Evolutionary conservation across 108 stramenopile genomes (phyloP).

Genomic region (Cyclotella distinguenda): DNA sequence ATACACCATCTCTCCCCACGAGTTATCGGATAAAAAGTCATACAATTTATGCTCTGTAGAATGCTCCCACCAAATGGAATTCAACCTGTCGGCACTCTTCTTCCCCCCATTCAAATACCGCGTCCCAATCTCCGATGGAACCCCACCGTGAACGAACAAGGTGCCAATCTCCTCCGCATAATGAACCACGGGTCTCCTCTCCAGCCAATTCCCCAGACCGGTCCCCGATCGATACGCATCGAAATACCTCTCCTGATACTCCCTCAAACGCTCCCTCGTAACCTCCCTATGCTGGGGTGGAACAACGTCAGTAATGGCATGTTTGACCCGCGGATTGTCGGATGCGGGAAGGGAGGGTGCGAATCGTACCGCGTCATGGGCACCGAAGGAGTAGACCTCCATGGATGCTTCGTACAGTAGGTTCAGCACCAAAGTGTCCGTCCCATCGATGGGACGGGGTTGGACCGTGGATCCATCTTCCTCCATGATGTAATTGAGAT

Average conservation of each 20-base stretch:
- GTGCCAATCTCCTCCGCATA: conserved; percentile 39
- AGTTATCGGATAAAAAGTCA: conserved; percentile 37
- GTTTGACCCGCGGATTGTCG: conserved; percentile 15
- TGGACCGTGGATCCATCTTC: background rate
- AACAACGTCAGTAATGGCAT: conserved; percentile 51
- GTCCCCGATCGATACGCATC: conserved; percentile 51
- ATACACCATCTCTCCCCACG: conserved; percentile 44
- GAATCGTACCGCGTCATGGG: conserved; percentile 41
- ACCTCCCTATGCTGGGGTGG: conserved; percentile 47
- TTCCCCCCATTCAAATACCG: conserved; percentile 26
- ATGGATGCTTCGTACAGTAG: conserved; percentile 53
- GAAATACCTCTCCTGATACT: conserved; percentile 51
- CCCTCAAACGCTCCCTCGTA: conserved; percentile 41
- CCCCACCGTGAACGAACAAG: conserved; percentile 61
- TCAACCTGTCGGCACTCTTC: conserved; percentile 33
- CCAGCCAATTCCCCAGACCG: conserved; percentile 51
- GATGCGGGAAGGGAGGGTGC: conserved; percentile 24
- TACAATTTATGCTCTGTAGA: conserved; percentile 34
- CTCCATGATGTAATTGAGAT: conserved; percentile 48
- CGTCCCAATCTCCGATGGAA: conserved; percentile 31
- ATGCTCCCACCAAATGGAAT: conserved; percentile 40
- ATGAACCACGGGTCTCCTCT: conserved; percentile 43
- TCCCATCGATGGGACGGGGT: conserved; percentile 30
- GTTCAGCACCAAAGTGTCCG: conserved; percentile 55
- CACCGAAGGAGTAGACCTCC: conserved; percentile 46